Conservation (phyloP, 139 green algal genomes). For the Auxenochlorella pyrenoidosa region DNA sequence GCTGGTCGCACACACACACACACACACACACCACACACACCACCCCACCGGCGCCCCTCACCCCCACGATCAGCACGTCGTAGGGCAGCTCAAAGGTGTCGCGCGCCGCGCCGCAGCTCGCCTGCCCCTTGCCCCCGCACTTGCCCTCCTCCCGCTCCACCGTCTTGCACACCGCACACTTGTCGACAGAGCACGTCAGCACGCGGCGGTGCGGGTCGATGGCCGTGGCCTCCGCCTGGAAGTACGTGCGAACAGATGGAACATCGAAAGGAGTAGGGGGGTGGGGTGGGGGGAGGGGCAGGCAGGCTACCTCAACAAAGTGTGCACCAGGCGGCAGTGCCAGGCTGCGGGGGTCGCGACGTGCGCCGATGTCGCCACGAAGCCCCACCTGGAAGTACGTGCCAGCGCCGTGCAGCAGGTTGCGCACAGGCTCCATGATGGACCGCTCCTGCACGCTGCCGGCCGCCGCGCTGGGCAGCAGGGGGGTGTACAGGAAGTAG, state of each 20-base stretch:
- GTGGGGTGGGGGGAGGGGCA: too few relatives aligned
- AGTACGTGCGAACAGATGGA: conserved; percentile 58
- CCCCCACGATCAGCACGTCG: conserved; percentile 70
- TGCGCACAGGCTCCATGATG: conserved; percentile 89
- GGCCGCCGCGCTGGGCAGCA: conserved; percentile 86
- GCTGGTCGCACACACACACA: too few relatives aligned
- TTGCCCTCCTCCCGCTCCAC: not conserved
- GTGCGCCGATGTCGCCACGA: too few relatives aligned
- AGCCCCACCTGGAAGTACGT: too few relatives aligned
- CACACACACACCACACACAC: too few relatives aligned
- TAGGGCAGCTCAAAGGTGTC: conserved; percentile 67
- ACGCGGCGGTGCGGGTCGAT: conserved; percentile 77
- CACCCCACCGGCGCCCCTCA: conserved; percentile 51
- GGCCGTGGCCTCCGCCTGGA: conserved; percentile 79
- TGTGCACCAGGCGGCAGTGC: too few relatives aligned
- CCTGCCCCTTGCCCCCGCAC: conserved; percentile 1
- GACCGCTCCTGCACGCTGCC: conserved; percentile 87
- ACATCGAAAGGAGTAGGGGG: too few relatives aligned
- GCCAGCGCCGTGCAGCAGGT: conserved; percentile 37
- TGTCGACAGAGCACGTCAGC: conserved; percentile 50
- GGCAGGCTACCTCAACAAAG: too few relatives aligned
- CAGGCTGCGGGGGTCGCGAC: too few relatives aligned
- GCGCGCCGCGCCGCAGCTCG: not conserved
- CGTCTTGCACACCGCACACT: conserved; percentile 44
- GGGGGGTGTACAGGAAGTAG: conserved; percentile 98